Evolutionary conservation across 2,329 filamentous ascomycete species (phyloP).

Genomic region (Aureobasidium sp.): DNA sequence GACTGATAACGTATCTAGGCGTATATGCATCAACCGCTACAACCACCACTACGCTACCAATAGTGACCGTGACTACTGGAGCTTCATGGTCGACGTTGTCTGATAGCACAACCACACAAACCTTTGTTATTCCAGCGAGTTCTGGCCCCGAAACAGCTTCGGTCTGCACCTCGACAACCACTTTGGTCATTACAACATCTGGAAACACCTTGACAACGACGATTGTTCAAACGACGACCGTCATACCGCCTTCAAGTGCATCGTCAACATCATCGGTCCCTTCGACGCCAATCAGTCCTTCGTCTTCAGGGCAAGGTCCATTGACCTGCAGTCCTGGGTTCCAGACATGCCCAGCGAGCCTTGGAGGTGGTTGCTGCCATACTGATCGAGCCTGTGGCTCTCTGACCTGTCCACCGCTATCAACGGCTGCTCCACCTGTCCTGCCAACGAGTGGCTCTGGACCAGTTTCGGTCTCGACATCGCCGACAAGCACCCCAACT

Average conservation of each 20-base stretch:
- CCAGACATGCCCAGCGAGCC: conserved; percentile 38
- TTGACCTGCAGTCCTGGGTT: conserved; percentile 38
- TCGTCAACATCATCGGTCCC: not conserved
- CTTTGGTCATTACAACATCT: conserved; percentile 17
- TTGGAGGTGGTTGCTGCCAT: conserved; percentile 45
- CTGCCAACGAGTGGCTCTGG: conserved; percentile 37
- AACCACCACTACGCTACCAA: conserved; percentile 23
- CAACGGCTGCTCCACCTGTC: conserved; percentile 22
- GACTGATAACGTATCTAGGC: conserved; percentile 14
- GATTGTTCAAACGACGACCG: conserved; percentile 16
- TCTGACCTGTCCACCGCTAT: conserved; percentile 1
- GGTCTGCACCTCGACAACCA: conserved; percentile 24
- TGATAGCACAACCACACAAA: conserved; percentile 6
- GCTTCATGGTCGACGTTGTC: conserved; percentile 5
- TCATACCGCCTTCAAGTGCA: conserved; percentile 6
- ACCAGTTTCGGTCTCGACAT: conserved; percentile 26
- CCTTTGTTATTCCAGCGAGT: conserved; percentile 15
- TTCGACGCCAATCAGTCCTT: conserved; percentile 7
- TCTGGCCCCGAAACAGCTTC: conserved; percentile 20
- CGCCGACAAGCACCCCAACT: conserved; percentile 16
- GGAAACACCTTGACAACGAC: conserved; percentile 16
- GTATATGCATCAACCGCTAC: conserved; percentile 21
- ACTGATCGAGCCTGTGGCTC: conserved; percentile 39
- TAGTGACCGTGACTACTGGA: conserved; percentile 17
- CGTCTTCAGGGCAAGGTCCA: conserved; percentile 13